These are phyloP conservation scores for Sporormia fimetaria DNA, from an alignment of 495 filamentous ascomycete genomes.

Conservation along the genomic window DNA sequence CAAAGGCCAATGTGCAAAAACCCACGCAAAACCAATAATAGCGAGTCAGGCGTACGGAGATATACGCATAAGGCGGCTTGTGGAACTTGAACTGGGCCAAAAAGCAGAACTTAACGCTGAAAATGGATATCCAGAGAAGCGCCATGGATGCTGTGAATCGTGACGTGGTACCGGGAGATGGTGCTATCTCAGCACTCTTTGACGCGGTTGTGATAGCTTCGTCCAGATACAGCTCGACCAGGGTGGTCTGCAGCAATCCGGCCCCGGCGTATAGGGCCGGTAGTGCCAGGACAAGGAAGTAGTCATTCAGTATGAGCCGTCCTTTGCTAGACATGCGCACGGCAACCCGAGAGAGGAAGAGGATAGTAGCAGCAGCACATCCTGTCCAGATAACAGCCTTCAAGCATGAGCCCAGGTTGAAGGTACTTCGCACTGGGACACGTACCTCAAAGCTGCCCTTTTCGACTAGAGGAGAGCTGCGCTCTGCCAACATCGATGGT, in stretches of 20 bases:
- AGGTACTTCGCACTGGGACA: too few species aligned
- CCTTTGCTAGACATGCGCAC: conserved; percentile 10
- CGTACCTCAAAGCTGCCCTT: too few species aligned
- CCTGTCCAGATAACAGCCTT: conserved; percentile 5
- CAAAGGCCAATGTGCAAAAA: not conserved
- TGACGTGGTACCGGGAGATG: not conserved
- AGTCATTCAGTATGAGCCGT: conserved; percentile 17
- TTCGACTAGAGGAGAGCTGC: too few species aligned
- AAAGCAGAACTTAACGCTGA: conserved; percentile 17
- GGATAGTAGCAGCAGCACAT: conserved; percentile 3
- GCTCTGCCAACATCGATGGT: too few species aligned
- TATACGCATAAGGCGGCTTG: conserved; percentile 16
- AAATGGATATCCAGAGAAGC: conserved; percentile 14
- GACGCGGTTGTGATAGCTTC: not conserved
- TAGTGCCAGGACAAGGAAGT: conserved; percentile 9
- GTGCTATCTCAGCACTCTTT: too few species aligned
- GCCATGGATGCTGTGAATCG: conserved; percentile 12
- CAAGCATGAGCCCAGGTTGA: too few species aligned
- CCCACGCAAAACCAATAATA: conserved; percentile 11
- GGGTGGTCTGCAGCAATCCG: conserved; percentile 8
- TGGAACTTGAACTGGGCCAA: conserved; percentile 18
- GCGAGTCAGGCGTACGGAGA: conserved; percentile 9
- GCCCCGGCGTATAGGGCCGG: conserved; percentile 3
- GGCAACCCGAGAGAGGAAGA: conserved; percentile 5
- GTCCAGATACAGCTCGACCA: not conserved